Conservation (phyloP, 495 filamentous ascomycete genomes). For the Neurospora sp. region DNA sequence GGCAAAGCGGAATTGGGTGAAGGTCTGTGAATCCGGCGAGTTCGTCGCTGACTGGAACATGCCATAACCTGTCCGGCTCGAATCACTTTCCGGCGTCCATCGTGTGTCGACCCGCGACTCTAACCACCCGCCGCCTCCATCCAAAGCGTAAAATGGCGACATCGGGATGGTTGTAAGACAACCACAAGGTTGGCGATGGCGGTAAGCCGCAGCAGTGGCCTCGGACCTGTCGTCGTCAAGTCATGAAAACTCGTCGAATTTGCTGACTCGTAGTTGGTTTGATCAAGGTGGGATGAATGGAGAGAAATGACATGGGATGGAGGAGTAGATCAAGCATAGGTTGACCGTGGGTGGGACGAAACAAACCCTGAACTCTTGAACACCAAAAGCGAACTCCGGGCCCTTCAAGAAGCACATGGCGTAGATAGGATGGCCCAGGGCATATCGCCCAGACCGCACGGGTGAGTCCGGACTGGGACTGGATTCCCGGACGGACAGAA, state of each 20-base stretch:
- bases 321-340: slow-evolving; percentile 5
- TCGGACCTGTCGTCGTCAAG: slow-evolving; percentile 31
- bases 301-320: slow-evolving; percentile 17
- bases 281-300: slow-evolving; percentile 20
- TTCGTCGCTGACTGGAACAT: slow-evolving; percentile 27
- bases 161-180: slow-evolving; percentile 18
- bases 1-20: slow-evolving; percentile 33
- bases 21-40: slow-evolving; percentile 15
- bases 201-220: slow-evolving; percentile 32
- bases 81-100: slow-evolving; percentile 10
- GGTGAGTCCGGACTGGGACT: slow-evolving; percentile 9
- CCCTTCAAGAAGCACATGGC: slow-evolving; percentile 15
- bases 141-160: slow-evolving; percentile 23
- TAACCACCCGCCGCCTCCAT: slow-evolving; percentile 29
- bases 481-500: slow-evolving; percentile 13
- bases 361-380: not conserved
- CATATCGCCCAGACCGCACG: not conserved
- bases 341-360: not conserved
- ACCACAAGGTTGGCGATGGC: slow-evolving; percentile 32
- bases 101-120: slow-evolving; percentile 29
- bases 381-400: not conserved
- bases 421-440: not conserved
- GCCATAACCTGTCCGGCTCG: slow-evolving; percentile 13
- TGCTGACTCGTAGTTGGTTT: slow-evolving; percentile 19
- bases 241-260: slow-evolving; percentile 35